phyloP scores from a whole-genome alignment of 208 protist species.

The Leishmania major region DNA sequence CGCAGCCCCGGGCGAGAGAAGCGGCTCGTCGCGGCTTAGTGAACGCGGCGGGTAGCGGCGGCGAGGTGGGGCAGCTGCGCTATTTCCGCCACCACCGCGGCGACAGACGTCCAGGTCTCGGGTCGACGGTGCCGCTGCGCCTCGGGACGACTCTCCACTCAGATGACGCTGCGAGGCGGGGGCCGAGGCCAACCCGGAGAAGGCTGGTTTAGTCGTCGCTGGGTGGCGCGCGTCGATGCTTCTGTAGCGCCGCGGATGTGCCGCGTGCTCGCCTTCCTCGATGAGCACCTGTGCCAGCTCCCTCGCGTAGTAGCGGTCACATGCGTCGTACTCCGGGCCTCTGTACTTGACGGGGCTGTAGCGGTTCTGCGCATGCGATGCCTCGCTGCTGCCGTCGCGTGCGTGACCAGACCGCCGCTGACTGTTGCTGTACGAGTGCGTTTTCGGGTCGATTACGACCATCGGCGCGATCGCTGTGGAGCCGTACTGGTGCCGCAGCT shows the following conservation, averaged over 20 bases:
- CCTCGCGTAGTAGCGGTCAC: constrained; percentile 34
- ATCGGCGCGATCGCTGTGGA: constrained; percentile 13
- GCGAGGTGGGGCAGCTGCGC: neutral
- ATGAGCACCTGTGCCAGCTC: constrained; percentile 12
- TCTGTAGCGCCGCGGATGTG: neutral
- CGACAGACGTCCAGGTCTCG: neutral
- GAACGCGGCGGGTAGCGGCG: constrained; percentile 18
- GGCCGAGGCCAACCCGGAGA: neutral
- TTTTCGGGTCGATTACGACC: constrained; percentile 29
- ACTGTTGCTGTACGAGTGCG: constrained; percentile 12
- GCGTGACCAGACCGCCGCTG: neutral
- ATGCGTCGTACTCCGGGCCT: constrained; percentile 39
- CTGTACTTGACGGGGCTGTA: constrained; percentile 44
- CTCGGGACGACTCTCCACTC: neutral
- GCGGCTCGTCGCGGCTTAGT: constrained; percentile 23
- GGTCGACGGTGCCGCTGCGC: neutral
- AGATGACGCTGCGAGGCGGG: constrained; percentile 3
- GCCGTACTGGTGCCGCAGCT: constrained; percentile 31
- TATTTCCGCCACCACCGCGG: neutral
- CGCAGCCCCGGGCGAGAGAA: neutral
- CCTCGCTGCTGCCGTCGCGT: neutral
- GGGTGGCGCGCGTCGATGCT: neutral
- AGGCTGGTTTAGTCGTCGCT: neutral
- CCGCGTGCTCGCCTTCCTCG: constrained; percentile 1
- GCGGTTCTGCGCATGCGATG: constrained; percentile 7